Evolutionary conservation across 164 flowering plant species (phyloP), one percentile per base, ranked within the genome.

Genomic region (Euptelea pleiosperma): DNA sequence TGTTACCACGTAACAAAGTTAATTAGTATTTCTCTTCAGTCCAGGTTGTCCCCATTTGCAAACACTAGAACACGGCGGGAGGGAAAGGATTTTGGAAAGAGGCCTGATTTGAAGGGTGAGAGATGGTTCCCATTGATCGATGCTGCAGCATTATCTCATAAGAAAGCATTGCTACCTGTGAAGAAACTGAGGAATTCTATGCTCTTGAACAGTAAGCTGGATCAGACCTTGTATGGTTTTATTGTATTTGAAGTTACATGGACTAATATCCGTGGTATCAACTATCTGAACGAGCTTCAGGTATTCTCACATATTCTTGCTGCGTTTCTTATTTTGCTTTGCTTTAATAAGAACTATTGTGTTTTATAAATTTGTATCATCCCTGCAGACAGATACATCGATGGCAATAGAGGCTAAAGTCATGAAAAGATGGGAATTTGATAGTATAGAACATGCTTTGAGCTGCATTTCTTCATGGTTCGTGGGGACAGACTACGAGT

Each of bases 381-480:
- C 37, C 18, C 15, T 73, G 68, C 82, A 91, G 96, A 85, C 89
- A 12, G 92, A 89, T 69, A 86, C 98, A 47, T 84, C 85, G 25
- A 65, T 91, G 63, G 96, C 95, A 21, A 53, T 89, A 9, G 98
- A 91, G 73, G 67, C 89, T 53, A 86, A 79, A 67, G 31, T 68
- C 14, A 86, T 91, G 98, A 82, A 64, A 74, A 77, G 89, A 71
- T 91, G 96, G 96, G 98, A 91, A 74, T 91, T 91, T 68, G 96
- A 91, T 63, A 85, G 87, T 58, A 77, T 86, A 55, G 70, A 74
- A 39, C 92, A 89, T 73, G 98, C 98, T 70, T 80, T 77, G 59
- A 66, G 63, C 19, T 69, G 66, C 62, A 71, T 82, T 21, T 78
- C 87, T 22, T 74, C 78, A 29, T 91, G 98, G 98, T 91, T 89